Base-by-base conservation (phyloP, 2,329 filamentous ascomycete genomes). In the Calonectria fujianensis region DNA sequence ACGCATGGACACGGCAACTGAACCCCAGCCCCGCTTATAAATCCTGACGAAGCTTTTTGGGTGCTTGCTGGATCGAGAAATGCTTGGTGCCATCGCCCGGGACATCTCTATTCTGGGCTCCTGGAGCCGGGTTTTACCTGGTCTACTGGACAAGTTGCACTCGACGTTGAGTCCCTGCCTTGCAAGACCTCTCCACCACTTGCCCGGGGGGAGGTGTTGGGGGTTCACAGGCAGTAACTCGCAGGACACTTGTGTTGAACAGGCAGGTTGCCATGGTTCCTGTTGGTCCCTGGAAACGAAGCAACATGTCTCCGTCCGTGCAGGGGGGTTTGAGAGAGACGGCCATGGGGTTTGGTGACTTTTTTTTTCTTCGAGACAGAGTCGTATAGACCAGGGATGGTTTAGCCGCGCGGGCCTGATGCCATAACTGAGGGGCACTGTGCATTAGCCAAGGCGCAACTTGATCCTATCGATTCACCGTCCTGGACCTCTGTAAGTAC, bases 321-420 rank as follows among this genome's bases (percentile, higher is more conserved):
- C 45, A 48, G 45, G 45, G 45, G 45, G 45, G n/a, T 20, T 24
- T 48, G 18, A 18, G 16, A 3, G 41, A n/a, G 18, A 41, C 24
- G 24, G 39, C 3, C 5, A 41, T 18, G 39, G 32, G 11, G 32
- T 35, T 35, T 35, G 32, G 10, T 11, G 32, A 35, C 8, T 10
- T 20, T 20, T 45, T 45, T 48, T 10, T 20, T 20, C 20, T 45
- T 48, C 45, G n/a, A 11, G 45, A 24, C 45, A 48, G n/a, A 48
- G 45, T 6, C 45, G n/a, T 24, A 6, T 20, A 48, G 20, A 48
- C 20, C 45, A 48, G 45, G 57, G 57, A 66, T 63, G 29, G 32
- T 61, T 57, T 64, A 75, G 52, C 74, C 74, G 72, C 74, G 72
- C 74, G 72, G 51, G 74, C 71, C 71, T 74, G 74, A 75, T 74